phyloP scores from a whole-genome alignment of 352 stramenopile species.

The Plasmopara muralis region DNA sequence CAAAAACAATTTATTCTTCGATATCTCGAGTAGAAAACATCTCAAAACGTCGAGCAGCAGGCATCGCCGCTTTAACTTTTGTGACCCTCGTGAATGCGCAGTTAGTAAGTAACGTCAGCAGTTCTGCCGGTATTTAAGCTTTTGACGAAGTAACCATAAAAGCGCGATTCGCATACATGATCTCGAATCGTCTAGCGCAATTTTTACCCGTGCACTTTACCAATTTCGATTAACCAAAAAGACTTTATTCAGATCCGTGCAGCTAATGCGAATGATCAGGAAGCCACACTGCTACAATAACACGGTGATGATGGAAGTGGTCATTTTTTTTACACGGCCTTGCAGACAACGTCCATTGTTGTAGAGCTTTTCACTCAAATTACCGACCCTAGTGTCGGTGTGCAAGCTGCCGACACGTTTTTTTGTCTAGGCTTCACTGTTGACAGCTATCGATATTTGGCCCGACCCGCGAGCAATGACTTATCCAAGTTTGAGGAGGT shows the following conservation, averaged over 20 bases:
- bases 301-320: slow-evolving; percentile 20
- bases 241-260: slow-evolving; percentile 52
- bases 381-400: slow-evolving; percentile 11
- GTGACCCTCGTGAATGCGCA: slow-evolving; percentile 10
- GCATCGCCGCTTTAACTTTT: slow-evolving; percentile 14
- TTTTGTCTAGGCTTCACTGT: slow-evolving; percentile 44
- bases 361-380: slow-evolving; percentile 42
- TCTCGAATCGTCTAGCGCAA: slow-evolving; percentile 36
- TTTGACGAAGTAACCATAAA: slow-evolving; percentile 9
- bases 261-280: slow-evolving; percentile 17
- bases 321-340: slow-evolving; percentile 32
- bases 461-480: slow-evolving; percentile 18
- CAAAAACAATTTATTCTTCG: not conserved
- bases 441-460: slow-evolving; percentile 38
- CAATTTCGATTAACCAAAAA: slow-evolving; percentile 48
- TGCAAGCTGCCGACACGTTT: slow-evolving; percentile 20
- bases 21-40: not conserved
- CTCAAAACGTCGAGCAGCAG: slow-evolving; percentile 4
- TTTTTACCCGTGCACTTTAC: slow-evolving; percentile 61
- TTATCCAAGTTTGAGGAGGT: slow-evolving; percentile 35
- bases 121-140: slow-evolving; percentile 9
- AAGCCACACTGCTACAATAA: slow-evolving; percentile 32
- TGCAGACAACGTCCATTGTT: slow-evolving; percentile 34
- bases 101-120: slow-evolving; percentile 10
- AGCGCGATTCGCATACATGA: slow-evolving; percentile 28